phyloP scores from a whole-genome alignment of 2,329 filamentous ascomycete species.

The Coniochaeta sp. region DNA sequence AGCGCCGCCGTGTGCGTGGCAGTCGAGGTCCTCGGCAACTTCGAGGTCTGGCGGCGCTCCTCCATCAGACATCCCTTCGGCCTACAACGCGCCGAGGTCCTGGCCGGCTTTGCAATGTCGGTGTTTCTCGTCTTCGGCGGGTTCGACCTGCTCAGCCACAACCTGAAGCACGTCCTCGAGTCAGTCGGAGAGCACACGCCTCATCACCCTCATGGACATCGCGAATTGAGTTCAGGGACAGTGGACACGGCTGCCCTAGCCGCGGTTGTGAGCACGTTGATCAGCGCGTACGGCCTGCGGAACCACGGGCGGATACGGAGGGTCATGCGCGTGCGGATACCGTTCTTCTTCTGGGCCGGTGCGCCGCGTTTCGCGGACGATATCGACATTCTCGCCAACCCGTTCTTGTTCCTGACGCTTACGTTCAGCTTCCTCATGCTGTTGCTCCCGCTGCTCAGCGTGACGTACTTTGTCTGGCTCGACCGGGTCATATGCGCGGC shows the following conservation, averaged over 20 bases:
- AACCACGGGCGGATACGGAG: slow-evolving; percentile 91
- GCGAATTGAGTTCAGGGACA: slow-evolving; percentile 60
- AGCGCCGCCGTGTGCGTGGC: slow-evolving; percentile 86
- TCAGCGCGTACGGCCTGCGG: slow-evolving; percentile 79
- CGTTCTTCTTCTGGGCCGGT: slow-evolving; percentile 64
- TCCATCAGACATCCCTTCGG: slow-evolving; percentile 92
- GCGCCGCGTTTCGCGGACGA: slow-evolving; percentile 52
- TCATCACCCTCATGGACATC: slow-evolving; percentile 54
- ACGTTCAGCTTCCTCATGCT: slow-evolving; percentile 72
- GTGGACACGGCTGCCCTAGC: slow-evolving; percentile 76
- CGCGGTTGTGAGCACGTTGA: slow-evolving; percentile 73
- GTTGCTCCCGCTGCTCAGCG: slow-evolving; percentile 71
- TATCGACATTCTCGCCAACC: slow-evolving; percentile 77
- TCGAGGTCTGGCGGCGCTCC: slow-evolving; percentile 93
- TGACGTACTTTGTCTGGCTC: slow-evolving; percentile 75
- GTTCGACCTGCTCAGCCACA: slow-evolving; percentile 90
- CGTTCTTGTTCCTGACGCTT: slow-evolving; percentile 88
- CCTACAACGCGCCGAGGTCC: slow-evolving; percentile 84
- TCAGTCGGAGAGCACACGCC: slow-evolving; percentile 51
- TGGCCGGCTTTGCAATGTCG: slow-evolving; percentile 93
- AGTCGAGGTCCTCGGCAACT: slow-evolving; percentile 91
- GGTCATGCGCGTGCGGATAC: slow-evolving; percentile 64
- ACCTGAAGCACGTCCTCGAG: slow-evolving; percentile 87
- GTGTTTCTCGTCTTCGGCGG: slow-evolving; percentile 97
- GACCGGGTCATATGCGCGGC: slow-evolving; percentile 75